phyloP scores from a whole-genome alignment of 768 basidiomycete species.

The Lentinula raphanica region DNA sequence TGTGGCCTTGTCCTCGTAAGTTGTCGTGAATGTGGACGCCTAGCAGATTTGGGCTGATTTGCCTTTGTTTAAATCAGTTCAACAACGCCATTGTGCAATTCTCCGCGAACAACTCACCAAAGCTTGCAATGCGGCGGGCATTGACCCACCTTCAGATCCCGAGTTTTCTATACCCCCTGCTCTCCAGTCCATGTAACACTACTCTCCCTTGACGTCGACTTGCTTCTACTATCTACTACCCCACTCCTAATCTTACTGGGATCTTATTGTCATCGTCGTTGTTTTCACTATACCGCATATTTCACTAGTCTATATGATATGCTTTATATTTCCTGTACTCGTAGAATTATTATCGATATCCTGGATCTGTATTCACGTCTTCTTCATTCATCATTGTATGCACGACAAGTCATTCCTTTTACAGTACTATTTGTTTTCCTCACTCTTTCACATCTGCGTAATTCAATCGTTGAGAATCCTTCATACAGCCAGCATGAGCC shows the following conservation, averaged over 20 bases:
- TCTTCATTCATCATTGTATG: neutral
- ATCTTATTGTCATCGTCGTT: neutral
- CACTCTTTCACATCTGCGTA: neutral
- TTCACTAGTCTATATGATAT: neutral
- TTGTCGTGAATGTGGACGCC: no score
- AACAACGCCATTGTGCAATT: slow-evolving; percentile 9
- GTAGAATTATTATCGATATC: neutral
- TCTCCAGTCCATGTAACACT: neutral
- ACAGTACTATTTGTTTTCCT: neutral
- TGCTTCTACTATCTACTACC: neutral
- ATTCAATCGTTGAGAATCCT: no score
- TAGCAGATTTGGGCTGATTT: no score
- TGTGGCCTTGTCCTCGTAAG: slow-evolving; percentile 60
- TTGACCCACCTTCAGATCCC: slow-evolving; percentile 12
- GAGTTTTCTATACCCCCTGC: slow-evolving; percentile 22
- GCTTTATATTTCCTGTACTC: neutral
- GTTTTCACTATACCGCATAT: slow-evolving; percentile 2
- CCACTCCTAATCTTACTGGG: neutral
- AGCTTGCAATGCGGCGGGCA: slow-evolving; percentile 4
- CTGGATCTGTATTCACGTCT: neutral
- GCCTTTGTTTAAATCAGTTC: neutral
- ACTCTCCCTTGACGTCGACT: neutral
- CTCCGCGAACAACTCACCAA: slow-evolving; percentile 10
- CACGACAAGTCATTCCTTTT: neutral
- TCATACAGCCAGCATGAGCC: neutral